Base-by-base conservation (phyloP, 2,329 filamentous ascomycete species). In the Scopulariopsis brevicaulis region DNA sequence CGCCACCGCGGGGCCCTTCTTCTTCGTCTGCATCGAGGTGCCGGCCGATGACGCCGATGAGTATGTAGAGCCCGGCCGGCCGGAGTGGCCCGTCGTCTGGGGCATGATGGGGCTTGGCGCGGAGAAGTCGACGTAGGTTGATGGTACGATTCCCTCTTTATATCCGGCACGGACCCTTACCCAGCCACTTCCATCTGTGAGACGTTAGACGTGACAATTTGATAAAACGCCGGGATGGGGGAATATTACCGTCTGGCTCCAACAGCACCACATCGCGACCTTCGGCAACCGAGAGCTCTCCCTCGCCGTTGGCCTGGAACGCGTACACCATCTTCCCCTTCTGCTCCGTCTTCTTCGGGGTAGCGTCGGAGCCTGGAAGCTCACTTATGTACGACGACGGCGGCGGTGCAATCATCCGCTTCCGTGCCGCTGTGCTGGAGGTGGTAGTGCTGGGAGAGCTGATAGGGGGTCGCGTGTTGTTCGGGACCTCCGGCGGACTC, bases 1-100 rank as follows among this genome's bases (percentile, higher is more conserved):
- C 15, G 94, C 94, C 4, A 99, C 94, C 0, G 87, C 91, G 0
- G 92, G 92, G 0, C 92, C 92, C 69, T 95, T 91, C 72, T 95
- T 96, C 76, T 92, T 96, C 46, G 69, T 3, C 15, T 51, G 37
- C 15, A 24, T 22, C 15, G 55, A 53, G 25, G 55, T 35, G 53
- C 57, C 71, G 57, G 90, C 74, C 0, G 87, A 91, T 4, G 84
- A 84, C 3, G 84, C 84, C 10, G 88, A 92, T 4, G 91, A 95
- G 66, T 90, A 90, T 0, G 83, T 84, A 10, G 89, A 93, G 43
- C 82, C 80, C 0, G 89, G 89, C 2, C 89, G 83, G n/a, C 74
- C 66, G 8, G 73, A 76, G 28, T 72, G 70, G 15, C 76, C 73
- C 4, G 76, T 76, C 61, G 74, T 68, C 61, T 78, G 75, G 10